Base-by-base conservation (phyloP, 2,329 filamentous ascomycete species). In the Colletotrichum sp. region DNA sequence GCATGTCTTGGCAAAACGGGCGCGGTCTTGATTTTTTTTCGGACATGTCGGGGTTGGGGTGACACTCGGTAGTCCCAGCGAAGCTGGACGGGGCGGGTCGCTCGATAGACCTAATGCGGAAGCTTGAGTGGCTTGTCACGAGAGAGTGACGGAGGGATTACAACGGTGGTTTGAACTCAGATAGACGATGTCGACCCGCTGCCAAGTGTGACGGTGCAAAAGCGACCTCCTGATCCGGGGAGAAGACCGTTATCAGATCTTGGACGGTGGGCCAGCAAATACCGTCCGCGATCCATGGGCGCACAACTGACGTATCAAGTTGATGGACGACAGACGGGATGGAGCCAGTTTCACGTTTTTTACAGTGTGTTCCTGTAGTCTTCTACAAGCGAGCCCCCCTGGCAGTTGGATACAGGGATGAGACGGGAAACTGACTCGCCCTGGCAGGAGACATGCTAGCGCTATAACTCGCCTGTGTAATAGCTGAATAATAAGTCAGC, bases 161-260 rank as follows among this genome's bases (percentile, higher is more conserved):
- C 43, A 65, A 16, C 34, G 57, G 24, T 69, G 43, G 58, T 36
- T 32, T 8, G 38, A 74, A 61, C 64, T 69, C 74, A 76, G 65
- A 69, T 74, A 74, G 58, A 73, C 64, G 28, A 73, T 15, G 58
- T 16, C 24, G 74, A 74, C 74, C 70, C 73, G 70, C 73, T 69
- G 70, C 70, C 70, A 75, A 75, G 70, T 55, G 61, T 58, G 34
- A 61, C 48, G 60, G 69, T 34, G 30, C 34, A 26, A 52, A 9
- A 64, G 68, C 28, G 21, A 48, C 64, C 32, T 75, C 71, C 73
- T 61, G 15, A 60, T 73, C 48, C 64, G 64, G 70, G 70, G 64
- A 36, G 64, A 68, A 30, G 43, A 24, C 70, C 73, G 70, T 75
- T 73, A 73, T 75, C 73, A 75, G 73, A 75, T 75, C 70, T 60